Evolutionary conservation across 306 rosid genomes (phyloP), one percentile per base, ranked within the genome.

Genomic region (Pterocarpus santalinus): DNA sequence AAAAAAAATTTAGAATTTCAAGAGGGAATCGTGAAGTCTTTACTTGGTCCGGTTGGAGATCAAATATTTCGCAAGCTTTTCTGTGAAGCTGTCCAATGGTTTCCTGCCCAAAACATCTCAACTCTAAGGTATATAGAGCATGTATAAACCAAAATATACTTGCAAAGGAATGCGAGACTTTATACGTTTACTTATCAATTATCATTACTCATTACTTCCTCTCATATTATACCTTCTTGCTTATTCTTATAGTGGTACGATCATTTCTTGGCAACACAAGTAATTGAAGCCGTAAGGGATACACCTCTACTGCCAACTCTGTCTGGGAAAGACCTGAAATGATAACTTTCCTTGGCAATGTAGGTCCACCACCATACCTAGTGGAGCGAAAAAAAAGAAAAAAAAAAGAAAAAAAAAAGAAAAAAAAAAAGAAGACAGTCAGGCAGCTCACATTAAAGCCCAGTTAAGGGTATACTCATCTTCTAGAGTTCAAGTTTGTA

Each of bases 331-430:
- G 95, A 64, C 99, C 97, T 47, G 97, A 89, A 83, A 92, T 84
- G 62, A 95, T 93, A 74, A 88, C 96, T 81, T 92, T 95, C 86
- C 99, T 87, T 5, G 89, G 87, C 85, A 95, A 81, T 68, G 90
- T 84, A 62, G 99, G 99, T 72, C 99, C 99, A 62, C 99, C 99
- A 13, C 99, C 97, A 75, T 95, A 95, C 99, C 99, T 95, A 77
- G 72, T 67, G 41, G 76, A 73, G 84, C 17, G 28, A 1, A 22
- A 22, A 22, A 22, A 22, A 22, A 22, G n/a, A 22, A 22, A 22
- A 35, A 69, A 65, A 35, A 61, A 16, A 5, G 62, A 22, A 61
- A n/a, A n/a, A 1, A 22, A 22, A 22, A 22, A 22, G 1, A 22
- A 22, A 22, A 22, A 35, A 69, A 65, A 35, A 61, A 16, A 5